Evolutionary conservation across 331 rosid genomes (phyloP).

Genomic region (Spiraea crenata): DNA sequence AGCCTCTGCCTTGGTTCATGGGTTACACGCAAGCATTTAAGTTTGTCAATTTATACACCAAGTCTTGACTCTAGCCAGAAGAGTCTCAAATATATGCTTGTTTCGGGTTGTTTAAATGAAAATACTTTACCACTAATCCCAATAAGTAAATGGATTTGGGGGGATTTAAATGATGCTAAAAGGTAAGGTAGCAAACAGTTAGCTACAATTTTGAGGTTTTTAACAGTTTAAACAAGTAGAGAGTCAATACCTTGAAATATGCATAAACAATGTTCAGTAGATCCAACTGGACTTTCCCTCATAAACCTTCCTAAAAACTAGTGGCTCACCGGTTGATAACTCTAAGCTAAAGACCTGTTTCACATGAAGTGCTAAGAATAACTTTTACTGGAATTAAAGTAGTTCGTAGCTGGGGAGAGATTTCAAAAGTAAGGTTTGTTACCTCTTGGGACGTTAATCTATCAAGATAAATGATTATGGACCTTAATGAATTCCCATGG

Average conservation of each 20-base stretch:
- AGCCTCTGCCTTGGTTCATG: too few relatives aligned
- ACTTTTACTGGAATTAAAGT: neutral
- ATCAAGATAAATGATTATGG: constrained; percentile 33
- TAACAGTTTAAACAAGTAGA: neutral
- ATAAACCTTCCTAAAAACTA: constrained; percentile 20
- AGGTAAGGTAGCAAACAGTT: neutral
- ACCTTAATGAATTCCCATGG: constrained; percentile 33
- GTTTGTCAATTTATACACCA: too few relatives aligned
- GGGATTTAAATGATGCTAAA: neutral
- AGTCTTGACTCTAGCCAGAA: neutral
- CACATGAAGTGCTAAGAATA: neutral
- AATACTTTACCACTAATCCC: neutral
- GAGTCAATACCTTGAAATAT: constrained; percentile 21
- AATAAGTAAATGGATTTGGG: neutral
- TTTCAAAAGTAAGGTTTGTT: neutral
- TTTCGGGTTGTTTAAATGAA: neutral
- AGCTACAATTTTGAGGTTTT: neutral
- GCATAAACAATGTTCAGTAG: constrained; percentile 28
- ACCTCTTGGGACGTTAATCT: constrained; percentile 34
- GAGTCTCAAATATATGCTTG: neutral
- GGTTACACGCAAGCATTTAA: too few relatives aligned
- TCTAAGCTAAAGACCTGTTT: constrained; percentile 29
- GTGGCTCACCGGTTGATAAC: constrained; percentile 32
- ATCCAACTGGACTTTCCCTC: constrained; percentile 35
- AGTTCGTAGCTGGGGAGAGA: neutral